Base-by-base conservation (phyloP, 495 filamentous ascomycete species). In the Bacidia rubella region DNA sequence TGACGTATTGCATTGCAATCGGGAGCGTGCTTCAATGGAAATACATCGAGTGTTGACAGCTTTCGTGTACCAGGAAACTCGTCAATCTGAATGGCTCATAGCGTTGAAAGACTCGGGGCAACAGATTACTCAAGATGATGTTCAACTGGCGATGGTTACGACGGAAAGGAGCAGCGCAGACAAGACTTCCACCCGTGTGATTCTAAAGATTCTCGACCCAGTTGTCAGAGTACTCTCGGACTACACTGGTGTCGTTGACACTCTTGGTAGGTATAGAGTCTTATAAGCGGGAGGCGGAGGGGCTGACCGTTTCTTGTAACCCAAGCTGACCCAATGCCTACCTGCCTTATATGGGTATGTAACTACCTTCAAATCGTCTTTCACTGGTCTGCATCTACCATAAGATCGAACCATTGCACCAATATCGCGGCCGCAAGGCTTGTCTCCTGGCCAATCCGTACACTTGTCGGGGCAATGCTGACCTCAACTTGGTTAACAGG, bases 241-340 rank as follows among this genome's bases (percentile, higher is more conserved):
- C 25, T 51, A 51, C 12, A 23, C 32, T 7, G 48, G 48, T 12
- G 48, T 51, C 19, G 11, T 51, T 20, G 48, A 51, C 29, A 51
- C 48, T 23, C 32, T 51, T 29, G 47, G 47, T 50, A 50, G 15
- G 29, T 39, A 29, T 20, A 17, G 32, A 20, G 19, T 7, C 19
- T 2, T 35, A 2, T 39, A 5, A 20, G 3, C 1, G 32, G 0
- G 20, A 11, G 20, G 15, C 23, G 17, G 11, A 17, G 11, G 1
- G 26, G n/a, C 26, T 50, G 11, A 50, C 22, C 11, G 22, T 11
- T 12, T 20, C 29, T 15, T 5, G 5, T 17, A 50, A 26, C 47
- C 22, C 47, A 50, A 22, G 47, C 47, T 2, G 47, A 50, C 27
- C 47, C 47, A 17, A 50, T 50, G 47, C 47, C 47, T 4, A 50